phyloP scores from a whole-genome alignment of 208 protist species.

The Strigomonas culicis region DNA sequence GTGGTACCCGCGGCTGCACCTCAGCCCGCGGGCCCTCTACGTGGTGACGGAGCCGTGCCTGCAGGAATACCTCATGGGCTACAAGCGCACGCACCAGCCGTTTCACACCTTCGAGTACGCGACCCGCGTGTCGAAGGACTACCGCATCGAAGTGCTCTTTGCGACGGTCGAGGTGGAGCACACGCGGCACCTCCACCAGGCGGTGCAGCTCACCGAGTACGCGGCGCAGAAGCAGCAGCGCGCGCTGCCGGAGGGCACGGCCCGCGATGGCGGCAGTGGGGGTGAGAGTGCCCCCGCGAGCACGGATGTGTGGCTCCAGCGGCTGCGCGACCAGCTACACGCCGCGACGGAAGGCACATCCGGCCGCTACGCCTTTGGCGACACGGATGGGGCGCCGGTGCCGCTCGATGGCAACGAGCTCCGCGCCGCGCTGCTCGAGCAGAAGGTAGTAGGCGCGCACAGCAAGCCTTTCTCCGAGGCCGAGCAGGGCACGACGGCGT shows the following conservation, averaged over 20 bases:
- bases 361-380: too few species aligned
- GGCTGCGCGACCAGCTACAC: slow-evolving; percentile 40
- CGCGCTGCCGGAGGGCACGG: background rate
- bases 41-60: slow-evolving; percentile 79
- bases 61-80: slow-evolving; percentile 82
- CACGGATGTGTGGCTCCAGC: slow-evolving; percentile 54
- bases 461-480: slow-evolving; percentile 10
- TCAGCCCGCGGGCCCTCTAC: slow-evolving; percentile 77
- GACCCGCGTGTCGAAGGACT: slow-evolving; percentile 87
- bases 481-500: background rate
- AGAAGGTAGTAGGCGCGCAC: slow-evolving; percentile 41
- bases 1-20: slow-evolving; percentile 83
- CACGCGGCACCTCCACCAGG: slow-evolving; percentile 47
- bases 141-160: slow-evolving; percentile 89
- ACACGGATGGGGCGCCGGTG: background rate
- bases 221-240: slow-evolving; percentile 16
- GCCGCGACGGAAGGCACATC: slow-evolving; percentile 9
- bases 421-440: slow-evolving; percentile 44
- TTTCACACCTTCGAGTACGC: slow-evolving; percentile 88
- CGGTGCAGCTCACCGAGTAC: slow-evolving; percentile 80
- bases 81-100: slow-evolving; percentile 81
- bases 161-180: slow-evolving; percentile 79
- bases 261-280: background rate
- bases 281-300: background rate
- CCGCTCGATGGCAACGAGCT: slow-evolving; percentile 61